These are phyloP conservation scores for Glomus cerebriforme DNA, from an alignment of 192 early-diverging fungal genomes.

Conservation along the genomic window DNA sequence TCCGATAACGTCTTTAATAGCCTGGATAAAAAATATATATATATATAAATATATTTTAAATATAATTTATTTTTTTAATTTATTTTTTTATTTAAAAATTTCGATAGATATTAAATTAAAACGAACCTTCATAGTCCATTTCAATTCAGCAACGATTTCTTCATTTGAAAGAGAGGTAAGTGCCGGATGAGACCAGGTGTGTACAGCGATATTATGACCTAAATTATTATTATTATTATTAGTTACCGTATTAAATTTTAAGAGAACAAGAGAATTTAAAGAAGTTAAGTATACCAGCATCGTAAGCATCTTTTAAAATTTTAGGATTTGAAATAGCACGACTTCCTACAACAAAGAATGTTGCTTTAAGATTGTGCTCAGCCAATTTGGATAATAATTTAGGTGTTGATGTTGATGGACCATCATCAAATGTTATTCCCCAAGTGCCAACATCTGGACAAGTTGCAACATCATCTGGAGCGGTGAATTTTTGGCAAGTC, in stretches of 20 bases:
- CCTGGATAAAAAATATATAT: slow-evolving; percentile 21
- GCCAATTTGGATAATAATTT: slow-evolving; percentile 48
- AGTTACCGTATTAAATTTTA: background rate
- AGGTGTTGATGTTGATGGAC: slow-evolving; percentile 49
- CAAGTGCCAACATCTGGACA: slow-evolving; percentile 57
- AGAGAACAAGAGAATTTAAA: too few species aligned
- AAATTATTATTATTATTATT: background rate
- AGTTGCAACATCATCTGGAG: slow-evolving; percentile 37
- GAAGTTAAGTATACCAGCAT: slow-evolving; percentile 30
- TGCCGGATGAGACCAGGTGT: slow-evolving; percentile 65
- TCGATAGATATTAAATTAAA: background rate
- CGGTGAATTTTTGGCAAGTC: slow-evolving; percentile 51
- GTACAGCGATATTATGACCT: slow-evolving; percentile 63
- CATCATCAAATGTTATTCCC: slow-evolving; percentile 63
- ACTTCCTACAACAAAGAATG: slow-evolving; percentile 58
- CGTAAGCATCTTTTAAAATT: slow-evolving; percentile 40
- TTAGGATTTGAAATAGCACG: slow-evolving; percentile 51
- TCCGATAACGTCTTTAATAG: slow-evolving; percentile 53
- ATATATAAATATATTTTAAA: too few species aligned
- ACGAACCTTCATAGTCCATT: slow-evolving; percentile 60
- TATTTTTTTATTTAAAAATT: too few species aligned
- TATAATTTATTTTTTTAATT: too few species aligned
- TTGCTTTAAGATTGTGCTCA: slow-evolving; percentile 50
- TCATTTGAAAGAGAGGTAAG: slow-evolving; percentile 53
- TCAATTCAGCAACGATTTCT: slow-evolving; percentile 62